These are phyloP conservation scores for Aphanocladium album DNA, from an alignment of 2,329 filamentous ascomycete species.

Conservation along the genomic window DNA sequence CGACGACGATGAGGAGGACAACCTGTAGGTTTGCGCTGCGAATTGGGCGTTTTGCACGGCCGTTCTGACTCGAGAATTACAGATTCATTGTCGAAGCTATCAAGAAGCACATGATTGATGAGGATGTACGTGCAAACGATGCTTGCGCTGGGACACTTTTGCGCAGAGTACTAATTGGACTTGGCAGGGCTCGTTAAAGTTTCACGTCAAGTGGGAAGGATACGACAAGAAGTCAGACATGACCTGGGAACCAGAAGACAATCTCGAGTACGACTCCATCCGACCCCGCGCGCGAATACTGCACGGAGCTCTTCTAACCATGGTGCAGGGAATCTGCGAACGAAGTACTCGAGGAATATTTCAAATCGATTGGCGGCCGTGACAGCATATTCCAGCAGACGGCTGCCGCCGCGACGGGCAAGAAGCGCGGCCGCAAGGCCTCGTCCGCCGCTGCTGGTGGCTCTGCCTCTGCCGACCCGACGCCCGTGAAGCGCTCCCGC, in stretches of 20 bases:
- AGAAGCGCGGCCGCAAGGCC: conserved; percentile 51
- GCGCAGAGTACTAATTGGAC: background rate
- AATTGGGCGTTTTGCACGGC: background rate
- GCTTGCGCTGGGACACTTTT: background rate
- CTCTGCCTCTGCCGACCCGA: conserved; percentile 17
- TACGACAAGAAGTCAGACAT: conserved; percentile 64
- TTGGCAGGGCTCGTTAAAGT: conserved; percentile 48
- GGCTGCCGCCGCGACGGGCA: conserved; percentile 44
- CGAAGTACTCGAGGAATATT: conserved; percentile 61
- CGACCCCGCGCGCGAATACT: background rate
- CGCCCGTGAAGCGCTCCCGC: conserved; percentile 38
- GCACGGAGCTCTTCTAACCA: background rate
- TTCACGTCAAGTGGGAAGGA: conserved; percentile 73
- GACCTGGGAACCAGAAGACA: conserved; percentile 77
- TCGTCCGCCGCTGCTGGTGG: conserved; percentile 19
- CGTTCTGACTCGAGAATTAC: conserved; percentile 18
- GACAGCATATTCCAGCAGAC: conserved; percentile 49
- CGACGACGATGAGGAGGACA: conserved; percentile 10
- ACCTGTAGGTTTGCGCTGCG: conserved; percentile 20
- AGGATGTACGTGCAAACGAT: conserved; percentile 39
- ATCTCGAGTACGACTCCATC: conserved; percentile 40
- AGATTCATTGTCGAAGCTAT: conserved; percentile 75
- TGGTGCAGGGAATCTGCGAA: conserved; percentile 48
- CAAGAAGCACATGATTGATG: conserved; percentile 56
- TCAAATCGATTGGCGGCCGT: conserved; percentile 57